Evolutionary conservation across 1,284 basidiomycete species (phyloP), one percentile per base, ranked within the genome.

Genomic region (Peniophora sp.): DNA sequence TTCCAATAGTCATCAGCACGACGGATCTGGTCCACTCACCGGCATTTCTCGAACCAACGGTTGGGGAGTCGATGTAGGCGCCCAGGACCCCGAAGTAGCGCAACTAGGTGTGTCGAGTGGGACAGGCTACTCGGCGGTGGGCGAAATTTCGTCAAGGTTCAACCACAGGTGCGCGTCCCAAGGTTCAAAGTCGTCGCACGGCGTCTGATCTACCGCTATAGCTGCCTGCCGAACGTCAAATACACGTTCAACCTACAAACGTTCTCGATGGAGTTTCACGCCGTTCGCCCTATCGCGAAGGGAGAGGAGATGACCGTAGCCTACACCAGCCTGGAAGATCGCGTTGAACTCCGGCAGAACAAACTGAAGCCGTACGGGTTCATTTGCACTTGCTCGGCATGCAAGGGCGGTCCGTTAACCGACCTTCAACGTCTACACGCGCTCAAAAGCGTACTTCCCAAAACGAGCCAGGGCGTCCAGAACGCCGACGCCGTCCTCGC

Each of bases 41-140:
- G 61, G 60, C 2, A 53, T 58, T 2, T 50, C 59, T 22, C 46
- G 58, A 27, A 63, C 58, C 14, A 65, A 64, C 39, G 60, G 61
- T 2, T 52, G 61, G 2, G 62, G 56, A 23, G 48, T 60, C 1
- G 49, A 59, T 3, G 43, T 32, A 6, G 27, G n/a, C n/a, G n/a
- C n/a, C n/a, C n/a, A 32, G 12, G 27, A 32, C 12, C 27, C 48
- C 9, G 53, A 56, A 34, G 41, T 11, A 43, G 47, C 6, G 51
- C 47, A 24, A 50, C 35, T n/a, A n/a, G n/a, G n/a, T n/a, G 43
- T n/a, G 5, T 5, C 6, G 8, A 5, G n/a, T 5, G 39, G 20
- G 8, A 22, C 6, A n/a, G 20, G 27, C 27, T 41, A 41, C n/a
- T 17, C n/a, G 16, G 39, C 20, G 6, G 16, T 41, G 6, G 39